phyloP scores from a whole-genome alignment of 768 basidiomycete species.

The Suillus spraguei region DNA sequence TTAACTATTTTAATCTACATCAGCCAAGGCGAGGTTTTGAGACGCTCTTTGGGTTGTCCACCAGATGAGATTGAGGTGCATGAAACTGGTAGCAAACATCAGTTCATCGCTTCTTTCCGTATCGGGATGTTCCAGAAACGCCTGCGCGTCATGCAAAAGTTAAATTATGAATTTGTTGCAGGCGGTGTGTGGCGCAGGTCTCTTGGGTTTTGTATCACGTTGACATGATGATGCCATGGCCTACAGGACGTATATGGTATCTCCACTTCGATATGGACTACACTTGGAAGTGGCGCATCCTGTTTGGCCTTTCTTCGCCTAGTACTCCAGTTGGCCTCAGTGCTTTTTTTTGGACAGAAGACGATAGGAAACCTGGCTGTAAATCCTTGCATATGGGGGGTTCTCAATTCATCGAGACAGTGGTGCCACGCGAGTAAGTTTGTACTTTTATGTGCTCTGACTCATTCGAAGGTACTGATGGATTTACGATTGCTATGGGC shows the following conservation, averaged over 20 bases:
- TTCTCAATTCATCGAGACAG: fast-evolving
- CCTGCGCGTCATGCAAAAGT: too few relatives aligned
- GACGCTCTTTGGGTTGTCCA: not conserved
- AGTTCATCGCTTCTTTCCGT: too few relatives aligned
- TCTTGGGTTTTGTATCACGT: not conserved
- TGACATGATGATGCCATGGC: not conserved
- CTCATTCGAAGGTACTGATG: not conserved
- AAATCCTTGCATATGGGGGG: not conserved
- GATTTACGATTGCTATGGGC: not conserved
- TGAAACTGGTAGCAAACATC: too few relatives aligned
- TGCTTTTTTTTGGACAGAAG: not conserved
- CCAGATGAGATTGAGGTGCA: not conserved
- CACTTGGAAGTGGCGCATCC: too few relatives aligned
- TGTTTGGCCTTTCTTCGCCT: not conserved
- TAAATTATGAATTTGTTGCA: not conserved
- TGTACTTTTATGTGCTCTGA: not conserved
- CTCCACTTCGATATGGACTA: not conserved
- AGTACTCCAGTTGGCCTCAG: not conserved
- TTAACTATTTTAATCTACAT: too few relatives aligned
- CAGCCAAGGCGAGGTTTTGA: not conserved
- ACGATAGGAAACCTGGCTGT: not conserved
- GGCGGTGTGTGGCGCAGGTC: not conserved
- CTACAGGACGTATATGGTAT: not conserved
- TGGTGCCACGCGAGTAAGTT: not conserved
- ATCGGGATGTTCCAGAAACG: too few relatives aligned